Evolutionary conservation across 768 basidiomycete species (phyloP).

Genomic region (Russula ochroleuca): DNA sequence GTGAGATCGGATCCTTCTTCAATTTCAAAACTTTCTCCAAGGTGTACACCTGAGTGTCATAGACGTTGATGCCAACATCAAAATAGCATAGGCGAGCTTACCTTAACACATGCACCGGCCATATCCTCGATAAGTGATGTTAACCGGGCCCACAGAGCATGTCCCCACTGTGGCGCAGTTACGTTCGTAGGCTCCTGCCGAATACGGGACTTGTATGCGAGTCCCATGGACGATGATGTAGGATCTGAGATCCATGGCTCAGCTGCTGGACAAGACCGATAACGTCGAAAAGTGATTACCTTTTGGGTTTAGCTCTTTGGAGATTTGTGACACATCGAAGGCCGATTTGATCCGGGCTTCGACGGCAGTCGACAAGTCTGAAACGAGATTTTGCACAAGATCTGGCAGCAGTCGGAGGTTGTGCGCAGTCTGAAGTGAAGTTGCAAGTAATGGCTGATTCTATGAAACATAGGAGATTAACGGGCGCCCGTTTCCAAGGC

Average conservation of each 20-base stretch:
- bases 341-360: constrained; percentile 74
- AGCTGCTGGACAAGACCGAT: constrained; percentile 1
- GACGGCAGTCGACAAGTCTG: constrained; percentile 77
- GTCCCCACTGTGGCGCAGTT: constrained; percentile 82
- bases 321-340: constrained; percentile 85
- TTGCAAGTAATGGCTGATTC: constrained; percentile 89
- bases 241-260: constrained; percentile 32
- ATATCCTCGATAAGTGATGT: constrained; percentile 85
- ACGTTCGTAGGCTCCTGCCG: constrained; percentile 87
- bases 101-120: constrained; percentile 89
- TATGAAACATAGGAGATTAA: constrained; percentile 34
- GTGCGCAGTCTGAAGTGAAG: constrained; percentile 92
- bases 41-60: constrained; percentile 68
- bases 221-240: constrained; percentile 33
- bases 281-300: constrained; percentile 41
- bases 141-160: constrained; percentile 75
- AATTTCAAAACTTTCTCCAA: constrained; percentile 89
- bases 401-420: constrained; percentile 83
- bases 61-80: not conserved
- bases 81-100: constrained; percentile 26
- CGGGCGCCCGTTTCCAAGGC: not conserved
- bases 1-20: constrained; percentile 78
- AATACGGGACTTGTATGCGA: constrained; percentile 79
- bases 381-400: constrained; percentile 72
- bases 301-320: constrained; percentile 77